These are phyloP conservation scores for Chalciporus pseudorubinellus DNA, from an alignment of 768 basidiomycete genomes.

Conservation along the genomic window DNA sequence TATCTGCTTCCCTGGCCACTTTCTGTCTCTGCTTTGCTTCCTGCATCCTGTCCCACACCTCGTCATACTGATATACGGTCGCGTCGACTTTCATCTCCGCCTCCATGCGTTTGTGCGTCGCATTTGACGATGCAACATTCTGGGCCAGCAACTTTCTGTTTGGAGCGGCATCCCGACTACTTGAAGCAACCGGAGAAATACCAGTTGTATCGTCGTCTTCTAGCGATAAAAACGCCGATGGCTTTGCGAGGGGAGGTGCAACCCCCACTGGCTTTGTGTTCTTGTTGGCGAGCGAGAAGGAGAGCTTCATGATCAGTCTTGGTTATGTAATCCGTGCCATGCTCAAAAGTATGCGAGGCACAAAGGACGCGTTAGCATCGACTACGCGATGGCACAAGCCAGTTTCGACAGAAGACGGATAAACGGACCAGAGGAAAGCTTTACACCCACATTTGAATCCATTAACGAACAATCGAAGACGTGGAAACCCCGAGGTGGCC, in stretches of 20 bases:
- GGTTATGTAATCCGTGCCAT: slow-evolving; percentile 22
- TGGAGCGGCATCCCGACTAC: slow-evolving; percentile 39
- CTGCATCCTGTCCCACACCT: slow-evolving; percentile 96
- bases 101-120: slow-evolving; percentile 71
- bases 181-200: slow-evolving; percentile 44
- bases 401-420: slow-evolving; percentile 84
- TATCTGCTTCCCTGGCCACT: slow-evolving; percentile 70
- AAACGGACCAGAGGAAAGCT: slow-evolving; percentile 87
- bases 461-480: slow-evolving; percentile 25
- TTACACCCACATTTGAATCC: slow-evolving; percentile 56
- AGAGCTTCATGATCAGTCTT: slow-evolving; percentile 69
- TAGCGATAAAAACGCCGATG: slow-evolving; percentile 60
- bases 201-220: slow-evolving; percentile 62
- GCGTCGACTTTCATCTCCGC: slow-evolving; percentile 76
- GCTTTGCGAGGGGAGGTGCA: slow-evolving; percentile 52
- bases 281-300: slow-evolving; percentile 69
- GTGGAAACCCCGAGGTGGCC: slow-evolving; percentile 42
- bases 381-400: slow-evolving; percentile 37
- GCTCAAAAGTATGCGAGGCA: background rate
- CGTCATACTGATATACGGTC: slow-evolving; percentile 92
- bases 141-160: slow-evolving; percentile 60
- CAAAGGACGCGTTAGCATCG: too few species aligned
- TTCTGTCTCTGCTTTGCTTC: slow-evolving; percentile 75
- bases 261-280: slow-evolving; percentile 55
- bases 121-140: slow-evolving; percentile 58